Percentiles rank a stretch among this genome's conserved stretches.
Evolutionary conservation across 2,329 filamentous ascomycete genomes (phyloP).

Genomic region (Neoascochyta sp.): DNA sequence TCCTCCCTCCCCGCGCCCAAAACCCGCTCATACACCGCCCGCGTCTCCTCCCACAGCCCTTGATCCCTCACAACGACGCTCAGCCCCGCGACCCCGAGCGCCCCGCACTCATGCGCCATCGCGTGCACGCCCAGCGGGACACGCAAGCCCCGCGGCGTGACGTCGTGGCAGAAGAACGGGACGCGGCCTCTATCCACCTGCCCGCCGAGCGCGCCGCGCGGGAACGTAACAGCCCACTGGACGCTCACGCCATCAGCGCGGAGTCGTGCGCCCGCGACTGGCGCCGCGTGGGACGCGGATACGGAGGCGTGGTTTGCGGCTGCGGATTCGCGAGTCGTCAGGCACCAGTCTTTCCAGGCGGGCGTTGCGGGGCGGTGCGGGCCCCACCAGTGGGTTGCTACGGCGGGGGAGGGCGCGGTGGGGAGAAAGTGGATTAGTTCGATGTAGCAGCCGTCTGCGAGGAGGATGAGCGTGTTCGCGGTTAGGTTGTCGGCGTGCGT

Average conservation of each 20-base stretch:
- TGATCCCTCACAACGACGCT: slow-evolving; percentile 23
- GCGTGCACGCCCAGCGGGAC: slow-evolving; percentile 48
- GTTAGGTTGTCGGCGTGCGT: slow-evolving; percentile 58
- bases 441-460: slow-evolving; percentile 62
- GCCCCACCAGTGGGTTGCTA: slow-evolving; percentile 57
- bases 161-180: slow-evolving; percentile 61
- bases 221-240: slow-evolving; percentile 58
- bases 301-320: slow-evolving; percentile 5
- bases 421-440: slow-evolving; percentile 63
- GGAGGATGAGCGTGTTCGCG: slow-evolving; percentile 61
- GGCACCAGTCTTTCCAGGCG: slow-evolving; percentile 58
- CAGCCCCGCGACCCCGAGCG: slow-evolving; percentile 42
- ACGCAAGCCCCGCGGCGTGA: slow-evolving; percentile 54
- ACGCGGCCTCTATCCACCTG: slow-evolving; percentile 46
- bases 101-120: slow-evolving; percentile 51
- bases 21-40: slow-evolving; percentile 10
- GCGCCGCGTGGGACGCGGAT: slow-evolving; percentile 44
- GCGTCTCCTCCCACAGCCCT: slow-evolving; percentile 12
- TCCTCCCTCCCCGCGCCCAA: slow-evolving; percentile 9
- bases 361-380: slow-evolving; percentile 36
- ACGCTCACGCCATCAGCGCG: slow-evolving; percentile 55
- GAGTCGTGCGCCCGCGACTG: slow-evolving; percentile 52
- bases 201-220: slow-evolving; percentile 38
- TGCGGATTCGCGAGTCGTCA: slow-evolving; percentile 16
- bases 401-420: slow-evolving; percentile 40